A percentile compares a stretch with the other conserved stretches of the same genome.
phyloP scores from a whole-genome alignment of 345 rosid genomes.

The Lepidium didymum region DNA sequence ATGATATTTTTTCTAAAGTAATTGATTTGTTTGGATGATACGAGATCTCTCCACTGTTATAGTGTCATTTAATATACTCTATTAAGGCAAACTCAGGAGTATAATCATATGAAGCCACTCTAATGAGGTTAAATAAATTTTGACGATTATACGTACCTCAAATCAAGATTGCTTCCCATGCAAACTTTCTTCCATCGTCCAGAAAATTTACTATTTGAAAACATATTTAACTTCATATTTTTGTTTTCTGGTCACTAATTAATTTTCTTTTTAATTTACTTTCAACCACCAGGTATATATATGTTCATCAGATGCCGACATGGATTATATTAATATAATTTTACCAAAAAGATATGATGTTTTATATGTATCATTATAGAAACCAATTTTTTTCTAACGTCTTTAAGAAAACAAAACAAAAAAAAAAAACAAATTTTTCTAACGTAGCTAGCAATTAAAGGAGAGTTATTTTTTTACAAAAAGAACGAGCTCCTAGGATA shows the following conservation, averaged over 20 bases:
- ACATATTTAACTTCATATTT: not conserved
- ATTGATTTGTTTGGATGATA: too few species aligned
- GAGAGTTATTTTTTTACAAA: too few species aligned
- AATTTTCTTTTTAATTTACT: too few species aligned
- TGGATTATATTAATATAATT: not conserved
- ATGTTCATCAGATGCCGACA: not conserved
- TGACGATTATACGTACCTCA: not conserved
- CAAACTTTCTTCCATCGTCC: conserved; percentile 16
- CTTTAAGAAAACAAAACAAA: too few species aligned
- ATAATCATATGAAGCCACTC: conserved; percentile 4
- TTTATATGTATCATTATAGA: not conserved
- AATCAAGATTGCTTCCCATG: conserved; percentile 22
- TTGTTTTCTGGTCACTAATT: not conserved
- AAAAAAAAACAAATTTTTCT: too few species aligned
- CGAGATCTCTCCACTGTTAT: too few species aligned
- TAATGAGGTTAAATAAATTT: not conserved
- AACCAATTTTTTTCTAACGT: not conserved
- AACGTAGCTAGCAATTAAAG: too few species aligned
- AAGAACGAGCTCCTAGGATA: too few species aligned
- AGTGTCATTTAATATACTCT: too few species aligned
- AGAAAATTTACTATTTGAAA: not conserved
- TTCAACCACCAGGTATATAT: not conserved
- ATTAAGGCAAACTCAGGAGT: too few species aligned
- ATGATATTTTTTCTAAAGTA: too few species aligned
- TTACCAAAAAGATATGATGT: not conserved